Evolutionary conservation across 495 filamentous ascomycete genomes (phyloP), one percentile per base, ranked within the genome.

Genomic region (Halenospora varia): DNA sequence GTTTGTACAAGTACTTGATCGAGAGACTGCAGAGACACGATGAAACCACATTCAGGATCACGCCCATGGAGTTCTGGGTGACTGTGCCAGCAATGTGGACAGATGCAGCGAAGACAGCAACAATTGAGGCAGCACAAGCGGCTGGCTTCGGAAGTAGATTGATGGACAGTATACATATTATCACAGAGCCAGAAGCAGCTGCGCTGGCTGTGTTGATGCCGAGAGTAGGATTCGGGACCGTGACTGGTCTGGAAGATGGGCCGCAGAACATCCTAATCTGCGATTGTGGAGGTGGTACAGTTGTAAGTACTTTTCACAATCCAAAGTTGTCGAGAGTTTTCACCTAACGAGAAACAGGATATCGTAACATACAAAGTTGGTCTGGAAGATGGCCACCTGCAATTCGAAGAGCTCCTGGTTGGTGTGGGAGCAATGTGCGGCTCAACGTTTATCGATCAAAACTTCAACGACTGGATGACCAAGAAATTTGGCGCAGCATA

Each of bases 141-240:
- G 68, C 68, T 11, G 68, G 68, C 1, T 70, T 71, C 50, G 55
- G 40, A 15, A 51, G 56, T 10, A 61, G 68, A 18, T 24, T 55
- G 10, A 61, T 54, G 44, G 65, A 70, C 45, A 51, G 48, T 11
- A 59, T 71, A 10, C 19, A 53, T 39, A 53, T 71, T 35, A 62
- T 71, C 25, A 35, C 68, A 3, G 68, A 71, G 49, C 68, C 68
- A 10, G 66, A 71, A 49, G 68, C 68, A 9, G 66, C 63, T n/a
- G 68, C 56, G 8, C 13, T 10, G 25, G 23, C 13, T 1, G 64
- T 59, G 24, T 48, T 15, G 62, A 62, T 8, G 60, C 68, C 10
- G 49, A 60, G 3, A 35, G 29, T 35, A 4, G 29, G 29, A 35
- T 35, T 35, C 29, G 29, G 29, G 6, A 35, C 29, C 29, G 29